Evolutionary conservation across 345 rosid genomes (phyloP).

Genomic region (Cardamine occulta): DNA sequence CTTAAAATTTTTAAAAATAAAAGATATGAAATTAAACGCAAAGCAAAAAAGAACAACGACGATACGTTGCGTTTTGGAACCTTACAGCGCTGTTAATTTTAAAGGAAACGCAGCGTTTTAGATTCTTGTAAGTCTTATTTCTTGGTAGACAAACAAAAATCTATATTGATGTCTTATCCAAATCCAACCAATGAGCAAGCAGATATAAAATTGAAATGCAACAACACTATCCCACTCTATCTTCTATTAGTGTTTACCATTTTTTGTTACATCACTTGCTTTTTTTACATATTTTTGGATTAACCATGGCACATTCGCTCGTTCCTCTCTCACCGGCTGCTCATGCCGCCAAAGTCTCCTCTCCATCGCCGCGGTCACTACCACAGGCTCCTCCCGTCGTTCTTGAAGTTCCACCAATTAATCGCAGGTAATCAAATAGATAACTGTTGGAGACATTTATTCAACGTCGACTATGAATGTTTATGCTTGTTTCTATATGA

Average conservation of each 20-base stretch:
- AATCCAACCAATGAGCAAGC: constrained; percentile 50
- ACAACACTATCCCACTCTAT: constrained; percentile 39
- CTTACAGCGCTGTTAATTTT: not conserved
- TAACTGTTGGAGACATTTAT: not conserved
- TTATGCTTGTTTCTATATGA: constrained; percentile 11
- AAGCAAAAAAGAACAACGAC: not conserved
- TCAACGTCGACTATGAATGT: not conserved
- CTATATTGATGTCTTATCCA: constrained; percentile 51
- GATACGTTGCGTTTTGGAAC: constrained; percentile 21
- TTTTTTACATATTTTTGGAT: constrained; percentile 8
- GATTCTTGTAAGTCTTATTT: not conserved
- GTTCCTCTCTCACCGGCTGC: constrained; percentile 45
- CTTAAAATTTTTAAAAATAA: not conserved
- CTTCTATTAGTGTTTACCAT: constrained; percentile 38
- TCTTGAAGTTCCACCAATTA: constrained; percentile 37
- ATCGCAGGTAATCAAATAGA: constrained; percentile 51
- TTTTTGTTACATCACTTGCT: constrained; percentile 17
- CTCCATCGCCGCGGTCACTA: constrained; percentile 42
- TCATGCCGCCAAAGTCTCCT: constrained; percentile 28
- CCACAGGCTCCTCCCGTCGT: constrained; percentile 32
- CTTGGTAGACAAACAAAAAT: constrained; percentile 25
- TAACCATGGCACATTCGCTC: constrained; percentile 53
- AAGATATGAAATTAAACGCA: not conserved
- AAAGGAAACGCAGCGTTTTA: constrained; percentile 30
- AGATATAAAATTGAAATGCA: constrained; percentile 38